phyloP scores from a whole-genome alignment of 768 basidiomycete species.

The Boletus sp. region DNA sequence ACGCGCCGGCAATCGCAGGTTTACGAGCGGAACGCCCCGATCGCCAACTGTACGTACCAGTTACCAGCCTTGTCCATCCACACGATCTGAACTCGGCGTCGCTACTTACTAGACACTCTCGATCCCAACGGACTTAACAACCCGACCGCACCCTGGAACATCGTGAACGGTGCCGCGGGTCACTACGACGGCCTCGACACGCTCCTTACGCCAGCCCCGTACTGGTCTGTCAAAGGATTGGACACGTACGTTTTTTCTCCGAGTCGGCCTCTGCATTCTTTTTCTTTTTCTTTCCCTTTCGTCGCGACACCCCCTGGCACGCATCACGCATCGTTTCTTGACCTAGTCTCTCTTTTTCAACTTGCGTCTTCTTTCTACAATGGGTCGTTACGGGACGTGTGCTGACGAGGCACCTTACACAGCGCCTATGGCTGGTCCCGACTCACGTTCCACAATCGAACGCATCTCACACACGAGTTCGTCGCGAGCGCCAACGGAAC shows the following conservation, averaged over 20 bases:
- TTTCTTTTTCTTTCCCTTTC: not conserved
- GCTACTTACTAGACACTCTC: constrained; percentile 15
- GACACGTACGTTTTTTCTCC: constrained; percentile 12
- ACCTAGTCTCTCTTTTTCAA: not conserved
- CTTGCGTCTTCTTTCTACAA: too few species aligned
- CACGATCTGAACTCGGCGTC: too few species aligned
- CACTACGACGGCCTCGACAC: constrained; percentile 29
- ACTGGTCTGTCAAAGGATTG: constrained; percentile 6
- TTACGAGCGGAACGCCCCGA: constrained; percentile 29
- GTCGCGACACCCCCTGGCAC: too few species aligned
- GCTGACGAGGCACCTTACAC: not conserved
- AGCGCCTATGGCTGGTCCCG: constrained; percentile 30
- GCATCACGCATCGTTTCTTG: not conserved
- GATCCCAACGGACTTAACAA: constrained; percentile 27
- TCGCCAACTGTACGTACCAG: constrained; percentile 22
- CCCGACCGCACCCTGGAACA: constrained; percentile 26
- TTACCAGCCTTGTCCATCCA: too few species aligned
- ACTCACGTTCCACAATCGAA: constrained; percentile 30
- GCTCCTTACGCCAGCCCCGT: not conserved
- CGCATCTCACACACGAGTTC: constrained; percentile 31
- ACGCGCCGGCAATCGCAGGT: not conserved
- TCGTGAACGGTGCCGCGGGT: constrained; percentile 28
- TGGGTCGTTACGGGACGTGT: not conserved
- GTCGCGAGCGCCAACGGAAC: constrained; percentile 30
- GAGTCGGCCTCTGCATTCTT: not conserved